Conservation (phyloP, 2,329 filamentous ascomycete genomes). For the Cercospora citrullina region DNA sequence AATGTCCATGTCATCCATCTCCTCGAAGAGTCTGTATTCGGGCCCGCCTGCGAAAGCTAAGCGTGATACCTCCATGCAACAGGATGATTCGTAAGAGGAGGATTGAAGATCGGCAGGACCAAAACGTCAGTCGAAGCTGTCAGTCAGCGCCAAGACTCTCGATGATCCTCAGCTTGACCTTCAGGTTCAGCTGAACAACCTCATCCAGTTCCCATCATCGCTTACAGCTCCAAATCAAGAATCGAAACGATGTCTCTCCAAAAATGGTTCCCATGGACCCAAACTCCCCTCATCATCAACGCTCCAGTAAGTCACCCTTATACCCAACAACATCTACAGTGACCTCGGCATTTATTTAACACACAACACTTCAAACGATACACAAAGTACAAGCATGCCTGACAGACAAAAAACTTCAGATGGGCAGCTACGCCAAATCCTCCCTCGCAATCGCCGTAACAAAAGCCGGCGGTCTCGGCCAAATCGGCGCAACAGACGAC, state of each 20-base stretch:
- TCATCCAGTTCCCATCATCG: too few species aligned
- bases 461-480: slow-evolving; percentile 50
- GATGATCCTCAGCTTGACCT: not conserved
- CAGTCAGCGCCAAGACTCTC: not conserved
- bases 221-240: not conserved
- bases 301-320: slow-evolving; percentile 22
- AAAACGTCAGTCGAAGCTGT: not conserved
- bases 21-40: too few species aligned
- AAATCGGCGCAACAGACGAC: slow-evolving; percentile 44
- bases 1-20: too few species aligned
- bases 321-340: not conserved
- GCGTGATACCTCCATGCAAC: too few species aligned
- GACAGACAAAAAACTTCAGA: too few species aligned
- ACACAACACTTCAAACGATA: too few species aligned
- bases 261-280: slow-evolving; percentile 21
- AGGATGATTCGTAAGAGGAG: not conserved
- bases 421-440: slow-evolving; percentile 52
- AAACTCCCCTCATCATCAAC: slow-evolving; percentile 26
- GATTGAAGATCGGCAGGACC: not conserved
- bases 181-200: not conserved
- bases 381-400: too few species aligned
- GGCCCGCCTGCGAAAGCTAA: too few species aligned
- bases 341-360: not conserved
- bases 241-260: slow-evolving; percentile 4
- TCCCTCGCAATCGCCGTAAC: slow-evolving; percentile 62